Evolutionary conservation across 2,329 filamentous ascomycete genomes (phyloP).

Genomic region (Penicillium brevicompactum): DNA sequence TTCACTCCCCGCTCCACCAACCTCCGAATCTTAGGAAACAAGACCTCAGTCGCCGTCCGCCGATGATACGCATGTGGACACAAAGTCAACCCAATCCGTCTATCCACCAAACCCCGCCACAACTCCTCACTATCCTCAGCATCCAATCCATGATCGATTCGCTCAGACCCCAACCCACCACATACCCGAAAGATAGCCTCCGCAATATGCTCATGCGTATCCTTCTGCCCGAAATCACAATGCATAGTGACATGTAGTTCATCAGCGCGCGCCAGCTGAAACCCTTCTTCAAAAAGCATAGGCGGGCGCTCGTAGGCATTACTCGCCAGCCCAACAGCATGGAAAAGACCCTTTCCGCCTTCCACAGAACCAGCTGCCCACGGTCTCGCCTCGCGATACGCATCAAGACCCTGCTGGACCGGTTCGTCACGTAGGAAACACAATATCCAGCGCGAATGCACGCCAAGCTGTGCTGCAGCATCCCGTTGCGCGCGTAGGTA

Average conservation of each 20-base stretch:
- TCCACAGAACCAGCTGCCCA: constrained; percentile 29
- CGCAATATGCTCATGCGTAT: constrained; percentile 48
- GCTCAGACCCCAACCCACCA: constrained; percentile 32
- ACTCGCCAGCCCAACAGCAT: constrained; percentile 51
- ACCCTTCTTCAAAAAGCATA: constrained; percentile 47
- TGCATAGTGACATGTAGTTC: constrained; percentile 49
- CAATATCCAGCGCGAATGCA: constrained; percentile 43
- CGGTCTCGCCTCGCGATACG: constrained; percentile 42
- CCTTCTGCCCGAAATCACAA: constrained; percentile 55
- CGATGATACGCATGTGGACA: constrained; percentile 45
- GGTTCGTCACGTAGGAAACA: constrained; percentile 49
- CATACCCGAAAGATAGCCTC: constrained; percentile 39
- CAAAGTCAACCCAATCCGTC: constrained; percentile 43
- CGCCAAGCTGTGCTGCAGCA: constrained; percentile 27
- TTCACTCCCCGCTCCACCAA: constrained; percentile 50
- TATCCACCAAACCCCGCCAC: constrained; percentile 33
- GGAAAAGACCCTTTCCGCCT: constrained; percentile 43
- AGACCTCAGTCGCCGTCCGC: constrained; percentile 45
- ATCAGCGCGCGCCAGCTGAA: constrained; percentile 26
- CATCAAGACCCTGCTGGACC: constrained; percentile 40
- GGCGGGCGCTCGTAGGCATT: constrained; percentile 52
- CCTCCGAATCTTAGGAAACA: constrained; percentile 49
- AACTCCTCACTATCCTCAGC: constrained; percentile 38
- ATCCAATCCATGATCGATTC: constrained; percentile 49
- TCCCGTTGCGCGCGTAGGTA: constrained; percentile 38